Evolutionary conservation across 2,329 filamentous ascomycete genomes (phyloP).

Genomic region (Thermochaetoides dissita): DNA sequence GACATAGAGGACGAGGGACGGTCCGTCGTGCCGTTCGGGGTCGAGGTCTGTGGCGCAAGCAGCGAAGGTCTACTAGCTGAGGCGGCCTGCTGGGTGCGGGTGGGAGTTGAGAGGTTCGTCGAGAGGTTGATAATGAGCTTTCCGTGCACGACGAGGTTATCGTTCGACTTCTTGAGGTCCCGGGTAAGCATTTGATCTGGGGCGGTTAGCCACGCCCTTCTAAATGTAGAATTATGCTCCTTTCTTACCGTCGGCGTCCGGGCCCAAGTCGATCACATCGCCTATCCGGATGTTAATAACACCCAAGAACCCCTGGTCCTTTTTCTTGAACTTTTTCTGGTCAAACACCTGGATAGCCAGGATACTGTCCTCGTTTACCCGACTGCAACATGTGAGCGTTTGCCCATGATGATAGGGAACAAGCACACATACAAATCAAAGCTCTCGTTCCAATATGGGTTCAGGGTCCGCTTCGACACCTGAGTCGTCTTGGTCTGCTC

Average conservation of each 20-base stretch:
- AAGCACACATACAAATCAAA: slow-evolving; percentile 73
- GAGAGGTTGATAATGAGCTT: slow-evolving; percentile 95
- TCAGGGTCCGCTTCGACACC: slow-evolving; percentile 92
- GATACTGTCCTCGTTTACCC: slow-evolving; percentile 87
- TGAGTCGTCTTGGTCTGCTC: slow-evolving; percentile 97
- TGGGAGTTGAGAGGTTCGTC: slow-evolving; percentile 66
- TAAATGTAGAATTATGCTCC: too few species aligned
- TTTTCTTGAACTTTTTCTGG: slow-evolving; percentile 99
- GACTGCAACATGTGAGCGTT: slow-evolving; percentile 36
- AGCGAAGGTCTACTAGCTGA: slow-evolving; percentile 34
- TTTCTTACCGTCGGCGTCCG: slow-evolving; percentile 70
- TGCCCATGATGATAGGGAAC: background rate
- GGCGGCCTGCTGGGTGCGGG: slow-evolving; percentile 31
- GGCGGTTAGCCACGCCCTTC: background rate
- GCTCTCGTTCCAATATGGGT: slow-evolving; percentile 99
- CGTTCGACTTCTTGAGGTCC: slow-evolving; percentile 93
- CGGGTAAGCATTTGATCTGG: slow-evolving; percentile 97
- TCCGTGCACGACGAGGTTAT: slow-evolving; percentile 93
- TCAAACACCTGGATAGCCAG: slow-evolving; percentile 97
- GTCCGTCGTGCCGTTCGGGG: slow-evolving; percentile 25
- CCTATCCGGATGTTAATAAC: slow-evolving; percentile 96
- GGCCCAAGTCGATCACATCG: slow-evolving; percentile 80
- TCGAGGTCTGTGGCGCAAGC: slow-evolving; percentile 29
- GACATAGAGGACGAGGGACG: slow-evolving; percentile 39
- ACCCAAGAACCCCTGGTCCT: slow-evolving; percentile 96